Evolutionary conservation across 2,329 filamentous ascomycete species (phyloP).

Genomic region (Orbilia oligospora): DNA sequence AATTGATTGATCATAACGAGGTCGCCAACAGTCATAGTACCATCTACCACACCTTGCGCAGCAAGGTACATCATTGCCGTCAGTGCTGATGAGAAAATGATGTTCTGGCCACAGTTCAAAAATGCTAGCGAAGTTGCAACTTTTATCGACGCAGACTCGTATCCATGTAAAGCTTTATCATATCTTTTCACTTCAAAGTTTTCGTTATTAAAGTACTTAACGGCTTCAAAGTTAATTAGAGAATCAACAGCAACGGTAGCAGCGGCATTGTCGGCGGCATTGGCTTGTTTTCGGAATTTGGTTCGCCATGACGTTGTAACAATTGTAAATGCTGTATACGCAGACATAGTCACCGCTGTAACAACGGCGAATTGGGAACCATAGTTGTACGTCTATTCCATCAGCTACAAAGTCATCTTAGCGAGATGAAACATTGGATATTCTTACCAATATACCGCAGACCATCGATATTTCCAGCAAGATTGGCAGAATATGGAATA

Average conservation of each 20-base stretch:
- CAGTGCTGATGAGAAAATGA: constrained; percentile 94
- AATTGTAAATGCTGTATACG: constrained; percentile 97
- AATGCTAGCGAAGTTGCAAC: constrained; percentile 93
- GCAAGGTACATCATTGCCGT: constrained; percentile 99
- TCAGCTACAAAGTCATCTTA: constrained; percentile 4
- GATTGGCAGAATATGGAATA: constrained; percentile 95
- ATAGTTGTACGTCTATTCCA: constrained; percentile 84
- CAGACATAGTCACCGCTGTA: constrained; percentile 89
- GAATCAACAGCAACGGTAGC: constrained; percentile 97
- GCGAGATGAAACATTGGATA: background rate
- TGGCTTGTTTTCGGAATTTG: constrained; percentile 93
- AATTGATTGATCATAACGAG: constrained; percentile 99
- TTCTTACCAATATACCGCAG: constrained; percentile 83
- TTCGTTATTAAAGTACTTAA: constrained; percentile 99
- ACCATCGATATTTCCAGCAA: constrained; percentile 95
- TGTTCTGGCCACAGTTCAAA: constrained; percentile 93
- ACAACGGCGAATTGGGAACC: constrained; percentile 92
- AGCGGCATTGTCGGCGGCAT: constrained; percentile 94
- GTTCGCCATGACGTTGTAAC: constrained; percentile 97
- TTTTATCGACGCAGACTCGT: constrained; percentile 96
- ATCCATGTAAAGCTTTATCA: constrained; percentile 85
- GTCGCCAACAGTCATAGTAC: constrained; percentile 89
- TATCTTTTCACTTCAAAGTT: constrained; percentile 93
- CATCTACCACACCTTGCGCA: constrained; percentile 86
- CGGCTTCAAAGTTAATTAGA: constrained; percentile 97